Percentiles rank a stretch among this genome's conserved stretches.
These are phyloP conservation scores for Rhizoctonia solani DNA, from an alignment of 1,284 basidiomycete species.

Conservation along the genomic window DNA sequence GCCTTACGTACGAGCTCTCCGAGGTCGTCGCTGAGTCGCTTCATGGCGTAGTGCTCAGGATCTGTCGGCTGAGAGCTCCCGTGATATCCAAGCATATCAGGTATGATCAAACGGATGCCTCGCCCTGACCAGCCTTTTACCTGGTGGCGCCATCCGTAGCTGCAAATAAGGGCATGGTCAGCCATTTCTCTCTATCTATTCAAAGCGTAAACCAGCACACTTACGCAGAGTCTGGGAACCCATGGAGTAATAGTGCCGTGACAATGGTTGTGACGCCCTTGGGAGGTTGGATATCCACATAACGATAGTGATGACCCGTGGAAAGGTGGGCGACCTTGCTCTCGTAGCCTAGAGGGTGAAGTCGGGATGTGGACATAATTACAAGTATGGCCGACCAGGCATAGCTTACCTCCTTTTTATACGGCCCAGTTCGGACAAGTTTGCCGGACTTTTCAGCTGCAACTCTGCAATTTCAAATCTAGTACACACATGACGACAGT, in stretches of 20 bases:
- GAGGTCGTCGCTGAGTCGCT: slow-evolving; percentile 15
- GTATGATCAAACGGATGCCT: slow-evolving; percentile 28
- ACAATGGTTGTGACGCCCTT: slow-evolving; percentile 12
- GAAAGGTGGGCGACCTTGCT: slow-evolving; percentile 12
- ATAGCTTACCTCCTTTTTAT: not conserved
- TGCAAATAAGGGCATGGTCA: not conserved
- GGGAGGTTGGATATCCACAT: slow-evolving; percentile 22
- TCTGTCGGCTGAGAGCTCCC: slow-evolving; percentile 24
- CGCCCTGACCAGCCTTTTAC: slow-evolving; percentile 28
- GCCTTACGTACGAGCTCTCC: not conserved
- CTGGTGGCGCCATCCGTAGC: slow-evolving; percentile 26
- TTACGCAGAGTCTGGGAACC: slow-evolving; percentile 32
- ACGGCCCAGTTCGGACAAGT: not conserved
- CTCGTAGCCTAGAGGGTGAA: slow-evolving; percentile 24
- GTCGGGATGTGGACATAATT: not conserved
- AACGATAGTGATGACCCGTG: slow-evolving; percentile 18
- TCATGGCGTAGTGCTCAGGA: slow-evolving; percentile 13
- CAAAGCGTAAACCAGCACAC: not conserved
- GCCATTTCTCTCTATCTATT: not conserved
- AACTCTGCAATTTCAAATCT: too few relatives aligned
- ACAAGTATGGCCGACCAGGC: not conserved
- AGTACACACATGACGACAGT: too few relatives aligned
- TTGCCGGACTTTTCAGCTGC: too few relatives aligned
- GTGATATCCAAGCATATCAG: slow-evolving; percentile 9
- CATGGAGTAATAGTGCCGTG: slow-evolving; percentile 22